Evolutionary conservation across 1,284 basidiomycete species (phyloP), one percentile per base, ranked within the genome.

Genomic region (Schizophyllum commune): DNA sequence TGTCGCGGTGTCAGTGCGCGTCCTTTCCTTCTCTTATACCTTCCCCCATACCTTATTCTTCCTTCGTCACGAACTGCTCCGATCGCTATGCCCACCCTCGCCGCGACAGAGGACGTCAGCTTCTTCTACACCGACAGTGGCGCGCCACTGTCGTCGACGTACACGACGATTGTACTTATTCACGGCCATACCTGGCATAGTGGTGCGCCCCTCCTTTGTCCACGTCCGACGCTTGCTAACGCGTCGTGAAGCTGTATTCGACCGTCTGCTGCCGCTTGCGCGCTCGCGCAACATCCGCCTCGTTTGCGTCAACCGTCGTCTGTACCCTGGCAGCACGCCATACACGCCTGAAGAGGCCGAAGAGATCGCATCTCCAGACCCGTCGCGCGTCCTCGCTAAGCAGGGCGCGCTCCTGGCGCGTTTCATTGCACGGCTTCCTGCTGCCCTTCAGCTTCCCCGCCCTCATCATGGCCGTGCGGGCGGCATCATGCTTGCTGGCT

Each of bases 251-350:
- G 67, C 68, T 64, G 39, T 47, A 17, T 47, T 47, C 39, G 39
- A 47, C 17, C 39, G 39, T 8, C 39, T 70, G 17, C 17, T 66
- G 6, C 58, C 56, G 2, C 34, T 67, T 9, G 65, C 68, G 6
- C 59, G 59, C 8, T 27, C 63, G 4, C 34, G 58, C 3, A 62
- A 62, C 22, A 33, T 72, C 15, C 70, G 71, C 15, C 60, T 72
- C 39, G 69, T 72, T 9, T 65, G 68, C 5, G 64, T 72, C 55
- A 70, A 67, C 27, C 63, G 68, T 19, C 67, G 68, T 13, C 58
- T 59, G 22, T 72, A 66, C 56, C 58, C 60, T 1, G 66, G 66
- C 5, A 70, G 69, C 13, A 65, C 69, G 3, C 53, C 53, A 55
- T 55, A 55, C 27, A 55, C 19, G 19, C 20, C 53, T 15, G 53